These are phyloP conservation scores for Hsuehochloa calcarea DNA, from an alignment of 176 grass and related monocot genomes.

Conservation along the genomic window DNA sequence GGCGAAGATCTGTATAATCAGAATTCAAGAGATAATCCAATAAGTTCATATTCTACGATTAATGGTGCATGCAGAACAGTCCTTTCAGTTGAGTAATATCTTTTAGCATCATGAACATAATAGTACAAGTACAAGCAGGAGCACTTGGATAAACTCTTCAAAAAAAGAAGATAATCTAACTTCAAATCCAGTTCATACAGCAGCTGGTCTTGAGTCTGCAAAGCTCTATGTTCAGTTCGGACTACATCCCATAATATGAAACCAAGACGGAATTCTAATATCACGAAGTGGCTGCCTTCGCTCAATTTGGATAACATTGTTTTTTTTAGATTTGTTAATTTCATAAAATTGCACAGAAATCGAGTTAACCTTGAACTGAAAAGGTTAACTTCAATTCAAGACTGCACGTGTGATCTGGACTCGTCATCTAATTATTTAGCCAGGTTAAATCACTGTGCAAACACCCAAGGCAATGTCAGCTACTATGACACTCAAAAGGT, in stretches of 20 bases:
- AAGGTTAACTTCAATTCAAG: background rate
- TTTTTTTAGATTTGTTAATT: background rate
- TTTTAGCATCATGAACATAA: conserved; percentile 3
- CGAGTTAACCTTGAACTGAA: background rate
- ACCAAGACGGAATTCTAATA: background rate
- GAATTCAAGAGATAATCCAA: background rate
- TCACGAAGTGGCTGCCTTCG: no score
- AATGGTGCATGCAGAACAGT: background rate
- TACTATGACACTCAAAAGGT: conserved; percentile 2
- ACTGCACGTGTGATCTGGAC: background rate
- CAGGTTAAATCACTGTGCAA: conserved; percentile 6
- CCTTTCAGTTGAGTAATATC: background rate
- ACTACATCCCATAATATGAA: background rate
- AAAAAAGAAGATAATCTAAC: background rate
- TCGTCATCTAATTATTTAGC: background rate
- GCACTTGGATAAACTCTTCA: background rate
- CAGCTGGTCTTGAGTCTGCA: background rate
- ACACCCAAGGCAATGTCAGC: background rate
- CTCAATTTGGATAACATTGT: background rate
- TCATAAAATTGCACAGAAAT: background rate
- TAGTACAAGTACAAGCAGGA: background rate
- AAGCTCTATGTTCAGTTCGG: background rate
- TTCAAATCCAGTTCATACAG: background rate
- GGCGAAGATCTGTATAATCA: background rate
- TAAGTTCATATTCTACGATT: background rate